A percentile compares a stretch with the other conserved stretches of the same genome.
phyloP scores from a whole-genome alignment of 441 rosid species.

The Populus tomentosa region DNA sequence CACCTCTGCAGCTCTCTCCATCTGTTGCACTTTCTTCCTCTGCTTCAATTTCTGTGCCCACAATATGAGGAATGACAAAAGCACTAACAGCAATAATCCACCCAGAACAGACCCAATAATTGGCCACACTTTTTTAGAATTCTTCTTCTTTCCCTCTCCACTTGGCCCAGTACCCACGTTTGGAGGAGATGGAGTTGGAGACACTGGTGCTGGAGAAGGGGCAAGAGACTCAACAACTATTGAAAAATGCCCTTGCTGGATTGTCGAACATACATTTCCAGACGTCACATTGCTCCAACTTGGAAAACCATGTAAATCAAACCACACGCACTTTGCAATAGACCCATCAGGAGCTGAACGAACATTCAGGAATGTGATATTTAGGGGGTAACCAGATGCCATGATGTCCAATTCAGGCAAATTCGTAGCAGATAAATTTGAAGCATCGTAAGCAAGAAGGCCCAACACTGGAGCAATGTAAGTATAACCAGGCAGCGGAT shows the following conservation, averaged over 20 bases:
- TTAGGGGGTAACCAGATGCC: conserved; percentile 47
- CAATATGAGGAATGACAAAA: conserved; percentile 43
- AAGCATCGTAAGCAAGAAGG: conserved; percentile 77
- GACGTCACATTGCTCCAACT: conserved; percentile 52
- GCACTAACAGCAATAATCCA: conserved; percentile 49
- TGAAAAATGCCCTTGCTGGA: conserved; percentile 81
- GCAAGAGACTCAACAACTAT: conserved; percentile 62
- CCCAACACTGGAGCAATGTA: conserved; percentile 82
- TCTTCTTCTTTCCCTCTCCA: conserved; percentile 22
- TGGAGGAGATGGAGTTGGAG: conserved; percentile 22
- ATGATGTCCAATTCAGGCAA: conserved; percentile 40
- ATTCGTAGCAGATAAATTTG: conserved; percentile 54
- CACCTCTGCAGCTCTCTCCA: conserved; percentile 89
- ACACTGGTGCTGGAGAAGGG: conserved; percentile 42
- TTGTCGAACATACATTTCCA: conserved; percentile 50
- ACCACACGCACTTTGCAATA: conserved; percentile 63
- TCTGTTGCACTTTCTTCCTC: conserved; percentile 58
- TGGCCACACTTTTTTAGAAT: conserved; percentile 47
- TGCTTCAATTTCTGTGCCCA: conserved; percentile 58
- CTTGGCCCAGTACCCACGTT: conserved; percentile 8
- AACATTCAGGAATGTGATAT: conserved; percentile 53
- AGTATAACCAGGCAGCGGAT: conserved; percentile 51
- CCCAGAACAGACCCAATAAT: conserved; percentile 75
- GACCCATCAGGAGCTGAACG: conserved; percentile 50
- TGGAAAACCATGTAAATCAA: conserved; percentile 51